Evolutionary conservation across 2,329 filamentous ascomycete genomes (phyloP).

Genomic region (Pseudogymnoascus sp.): DNA sequence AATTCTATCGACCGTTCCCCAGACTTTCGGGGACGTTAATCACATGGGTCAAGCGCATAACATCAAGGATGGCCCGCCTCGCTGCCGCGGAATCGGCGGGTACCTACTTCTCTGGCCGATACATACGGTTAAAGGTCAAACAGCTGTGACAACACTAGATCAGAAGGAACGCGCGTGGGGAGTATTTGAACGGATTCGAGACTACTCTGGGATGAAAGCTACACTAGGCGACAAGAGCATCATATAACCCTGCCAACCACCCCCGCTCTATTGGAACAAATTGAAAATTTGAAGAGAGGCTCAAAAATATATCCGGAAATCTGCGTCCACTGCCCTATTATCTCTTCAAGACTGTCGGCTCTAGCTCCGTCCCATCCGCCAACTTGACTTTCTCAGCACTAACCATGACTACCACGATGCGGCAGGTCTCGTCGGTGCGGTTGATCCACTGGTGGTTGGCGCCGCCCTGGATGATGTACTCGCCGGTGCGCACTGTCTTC

Average conservation of each 20-base stretch:
- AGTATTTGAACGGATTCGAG: constrained; percentile 35
- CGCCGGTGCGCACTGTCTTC: constrained; percentile 33
- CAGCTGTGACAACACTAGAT: constrained; percentile 21
- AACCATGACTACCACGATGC: constrained; percentile 37
- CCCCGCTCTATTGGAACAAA: background rate
- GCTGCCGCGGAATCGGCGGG: constrained; percentile 32
- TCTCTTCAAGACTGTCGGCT: constrained; percentile 21
- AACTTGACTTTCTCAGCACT: constrained; percentile 36
- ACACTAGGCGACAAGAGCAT: constrained; percentile 28
- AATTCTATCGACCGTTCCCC: constrained; percentile 35
- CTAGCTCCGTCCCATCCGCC: constrained; percentile 33
- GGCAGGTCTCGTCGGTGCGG: constrained; percentile 32
- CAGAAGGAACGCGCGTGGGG: constrained; percentile 28
- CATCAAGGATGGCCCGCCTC: constrained; percentile 19
- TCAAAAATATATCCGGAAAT: constrained; percentile 12
- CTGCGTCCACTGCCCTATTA: background rate
- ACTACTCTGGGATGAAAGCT: constrained; percentile 36
- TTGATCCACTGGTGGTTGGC: constrained; percentile 43
- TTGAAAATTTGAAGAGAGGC: background rate
- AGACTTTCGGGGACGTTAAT: constrained; percentile 34
- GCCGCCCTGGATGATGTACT: constrained; percentile 39
- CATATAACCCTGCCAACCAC: constrained; percentile 11
- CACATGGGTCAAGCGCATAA: constrained; percentile 21
- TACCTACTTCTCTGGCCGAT: constrained; percentile 38
- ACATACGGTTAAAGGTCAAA: constrained; percentile 30